phyloP scores from a whole-genome alignment of 208 protist genomes.

The Lotmaria passim region DNA sequence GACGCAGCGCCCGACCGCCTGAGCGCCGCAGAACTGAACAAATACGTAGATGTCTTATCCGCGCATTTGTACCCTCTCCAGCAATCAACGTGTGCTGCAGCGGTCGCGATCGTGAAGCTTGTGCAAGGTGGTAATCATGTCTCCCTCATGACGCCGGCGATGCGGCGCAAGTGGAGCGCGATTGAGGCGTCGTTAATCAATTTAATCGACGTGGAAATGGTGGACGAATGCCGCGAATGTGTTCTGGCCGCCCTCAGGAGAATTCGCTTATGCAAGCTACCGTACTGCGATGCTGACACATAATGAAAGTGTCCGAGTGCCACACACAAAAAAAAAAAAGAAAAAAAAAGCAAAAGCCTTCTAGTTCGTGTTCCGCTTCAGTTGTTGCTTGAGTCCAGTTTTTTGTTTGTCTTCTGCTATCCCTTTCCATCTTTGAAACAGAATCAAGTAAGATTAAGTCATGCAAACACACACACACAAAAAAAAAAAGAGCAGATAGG shows the following conservation, averaged over 20 bases:
- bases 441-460: no score
- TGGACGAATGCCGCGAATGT: background rate
- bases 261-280: background rate
- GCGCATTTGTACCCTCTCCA: background rate
- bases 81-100: slow-evolving; percentile 3
- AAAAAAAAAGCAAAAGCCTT: no score
- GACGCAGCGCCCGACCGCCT: background rate
- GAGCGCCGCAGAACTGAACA: background rate
- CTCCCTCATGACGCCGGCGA: background rate
- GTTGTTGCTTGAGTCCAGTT: no score
- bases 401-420: no score
- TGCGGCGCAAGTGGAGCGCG: slow-evolving; percentile 22
- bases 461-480: no score
- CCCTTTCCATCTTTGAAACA: no score
- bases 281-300: background rate
- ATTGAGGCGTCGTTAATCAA: slow-evolving; percentile 19
- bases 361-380: no score
- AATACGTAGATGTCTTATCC: background rate
- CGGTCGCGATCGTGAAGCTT: background rate
- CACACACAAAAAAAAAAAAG: no score
- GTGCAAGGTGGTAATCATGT: slow-evolving; percentile 1
- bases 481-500: no score
- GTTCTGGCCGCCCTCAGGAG: slow-evolving; percentile 3
- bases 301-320: background rate
- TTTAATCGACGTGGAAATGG: slow-evolving; percentile 8